phyloP scores from a whole-genome alignment of 176 grass and related monocot genomes.

The Carex myosuroides region DNA sequence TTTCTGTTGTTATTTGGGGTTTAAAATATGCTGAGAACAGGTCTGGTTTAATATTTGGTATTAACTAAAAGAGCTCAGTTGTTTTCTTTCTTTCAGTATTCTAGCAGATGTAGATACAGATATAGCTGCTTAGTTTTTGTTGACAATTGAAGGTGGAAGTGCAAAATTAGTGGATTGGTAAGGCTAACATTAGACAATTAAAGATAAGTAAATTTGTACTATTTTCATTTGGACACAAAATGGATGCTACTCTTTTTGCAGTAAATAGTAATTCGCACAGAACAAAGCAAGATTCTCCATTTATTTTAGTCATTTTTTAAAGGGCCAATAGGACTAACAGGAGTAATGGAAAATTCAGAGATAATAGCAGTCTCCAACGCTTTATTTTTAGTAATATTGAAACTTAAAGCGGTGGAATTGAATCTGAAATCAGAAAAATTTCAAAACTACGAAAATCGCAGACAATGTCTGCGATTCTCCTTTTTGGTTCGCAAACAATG shows the following conservation, averaged over 20 bases:
- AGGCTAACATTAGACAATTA: not conserved
- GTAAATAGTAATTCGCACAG: not conserved
- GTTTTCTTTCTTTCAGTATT: not conserved
- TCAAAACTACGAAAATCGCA: not conserved
- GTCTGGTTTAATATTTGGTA: not conserved
- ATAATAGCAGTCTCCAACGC: no score
- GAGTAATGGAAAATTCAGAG: no score
- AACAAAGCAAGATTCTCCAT: not conserved
- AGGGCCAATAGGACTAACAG: not conserved
- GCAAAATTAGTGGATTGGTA: not conserved
- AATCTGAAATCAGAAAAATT: not conserved
- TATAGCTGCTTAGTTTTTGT: not conserved
- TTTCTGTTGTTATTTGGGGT: not conserved
- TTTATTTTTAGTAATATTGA: not conserved
- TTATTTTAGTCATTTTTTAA: not conserved
- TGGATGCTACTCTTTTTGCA: not conserved
- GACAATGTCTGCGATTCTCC: not conserved
- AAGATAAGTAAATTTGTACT: not conserved
- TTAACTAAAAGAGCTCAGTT: not conserved
- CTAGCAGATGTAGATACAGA: not conserved
- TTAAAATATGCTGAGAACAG: not conserved
- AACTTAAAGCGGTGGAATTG: not conserved
- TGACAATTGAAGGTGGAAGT: not conserved
- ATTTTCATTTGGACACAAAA: not conserved
- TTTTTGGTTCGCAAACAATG: not conserved